Percentiles rank a stretch among this genome's conserved stretches.
These are phyloP conservation scores for Chaetomidium leptoderma DNA, from an alignment of 495 filamentous ascomycete genomes.

Conservation along the genomic window DNA sequence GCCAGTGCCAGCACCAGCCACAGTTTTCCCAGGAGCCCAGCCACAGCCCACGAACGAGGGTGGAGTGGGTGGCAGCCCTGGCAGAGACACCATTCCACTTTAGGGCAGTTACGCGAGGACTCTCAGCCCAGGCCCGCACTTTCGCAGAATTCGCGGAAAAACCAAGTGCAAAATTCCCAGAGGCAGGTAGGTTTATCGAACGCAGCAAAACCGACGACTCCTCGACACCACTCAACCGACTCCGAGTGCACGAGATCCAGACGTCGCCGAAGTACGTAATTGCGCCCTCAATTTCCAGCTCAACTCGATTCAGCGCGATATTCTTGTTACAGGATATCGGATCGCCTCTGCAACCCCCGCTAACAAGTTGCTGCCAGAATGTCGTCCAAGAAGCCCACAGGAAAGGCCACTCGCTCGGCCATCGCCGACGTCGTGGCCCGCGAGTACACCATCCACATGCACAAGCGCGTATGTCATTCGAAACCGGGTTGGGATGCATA, in stretches of 20 bases:
- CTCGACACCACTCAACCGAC: constrained; percentile 32
- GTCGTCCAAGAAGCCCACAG: constrained; percentile 63
- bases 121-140: constrained; percentile 34
- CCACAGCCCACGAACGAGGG: constrained; percentile 11
- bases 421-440: constrained; percentile 97
- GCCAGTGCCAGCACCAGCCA: constrained; percentile 12
- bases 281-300: constrained; percentile 8
- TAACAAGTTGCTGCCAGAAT: constrained; percentile 45
- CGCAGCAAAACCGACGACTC: constrained; percentile 29
- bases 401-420: constrained; percentile 81
- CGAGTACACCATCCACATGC: constrained; percentile 99
- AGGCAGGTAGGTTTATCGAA: constrained; percentile 28
- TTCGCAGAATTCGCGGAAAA: constrained; percentile 34
- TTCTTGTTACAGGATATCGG: not conserved
- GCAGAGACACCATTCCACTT: constrained; percentile 20
- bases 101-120: constrained; percentile 30
- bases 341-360: constrained; percentile 9
- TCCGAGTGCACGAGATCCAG: constrained; percentile 31
- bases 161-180: constrained; percentile 33
- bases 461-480: constrained; percentile 86
- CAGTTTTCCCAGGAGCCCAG: not conserved
- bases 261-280: constrained; percentile 35
- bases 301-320: constrained; percentile 7
- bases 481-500: not conserved
- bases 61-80: no score